Base-by-base conservation (phyloP, 2,329 filamentous ascomycete species). In the Penicillium sp. region DNA sequence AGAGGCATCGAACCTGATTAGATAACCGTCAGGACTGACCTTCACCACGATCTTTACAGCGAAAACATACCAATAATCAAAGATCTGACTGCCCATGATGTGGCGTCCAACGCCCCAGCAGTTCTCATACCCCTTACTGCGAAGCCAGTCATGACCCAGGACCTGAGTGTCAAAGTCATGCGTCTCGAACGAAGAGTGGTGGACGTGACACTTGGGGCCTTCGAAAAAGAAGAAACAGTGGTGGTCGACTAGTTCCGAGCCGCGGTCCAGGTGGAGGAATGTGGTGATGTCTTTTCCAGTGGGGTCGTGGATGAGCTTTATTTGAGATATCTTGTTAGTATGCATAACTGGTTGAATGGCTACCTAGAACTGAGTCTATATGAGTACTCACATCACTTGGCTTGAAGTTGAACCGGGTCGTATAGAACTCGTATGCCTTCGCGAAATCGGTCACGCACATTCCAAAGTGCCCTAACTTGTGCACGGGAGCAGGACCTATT, bases 51-150 rank as follows among this genome's bases (percentile, higher is more conserved):
- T 4, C 7, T 11, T 6, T 41, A 11, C 7, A 39, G 14, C 16
- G 1, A 25, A 33, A 13, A 41, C 18, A 14, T 46, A 46, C 51
- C 51, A 53, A 19, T 53, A 53, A 33, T 53, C 51, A 38, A 53
- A 53, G n/a, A 53, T 47, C 27, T 53, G 51, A 13, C 47, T 50
- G 3, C 51, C 51, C 19, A 50, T 34, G 19, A 53, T 35, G 39
- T 53, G 51, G 4, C 51, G 38, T 14, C 51, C 51, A 6, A 53
- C 42, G 5, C 51, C 51, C 51, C 51, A 53, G 14, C 45, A 36
- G 13, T 25, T 29, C 10, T 35, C 38, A 13, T 36, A 53, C 2
- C 47, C 47, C 28, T 50, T 50, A 5, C 35, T 44, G 12, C 16
- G 31, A 2, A 53, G 43, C 16, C 33, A 44, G 6, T 44, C 13